Percentiles rank a stretch among this genome's conserved stretches.
These are phyloP conservation scores for Chloranthus sessilifolius DNA, from an alignment of 164 flowering plant genomes.

Conservation along the genomic window DNA sequence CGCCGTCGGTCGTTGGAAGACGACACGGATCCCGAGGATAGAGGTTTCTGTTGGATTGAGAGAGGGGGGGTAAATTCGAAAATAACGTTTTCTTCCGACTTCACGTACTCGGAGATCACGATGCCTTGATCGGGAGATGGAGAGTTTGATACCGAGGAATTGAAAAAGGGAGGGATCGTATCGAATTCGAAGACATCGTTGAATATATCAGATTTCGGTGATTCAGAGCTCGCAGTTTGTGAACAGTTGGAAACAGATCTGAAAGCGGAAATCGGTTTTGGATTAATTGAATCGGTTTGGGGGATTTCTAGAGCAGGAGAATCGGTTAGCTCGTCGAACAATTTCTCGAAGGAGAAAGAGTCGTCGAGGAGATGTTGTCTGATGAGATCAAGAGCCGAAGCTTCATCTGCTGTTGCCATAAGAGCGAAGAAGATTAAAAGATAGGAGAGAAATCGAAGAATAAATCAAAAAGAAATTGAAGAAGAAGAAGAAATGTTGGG, in stretches of 20 bases:
- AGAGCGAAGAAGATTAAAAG: no score
- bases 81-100: neutral
- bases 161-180: neutral
- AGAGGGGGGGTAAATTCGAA: neutral
- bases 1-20: conserved; percentile 16
- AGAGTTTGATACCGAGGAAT: neutral
- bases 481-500: neutral
- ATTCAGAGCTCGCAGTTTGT: neutral
- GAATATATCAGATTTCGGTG: neutral
- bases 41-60: neutral
- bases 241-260: neutral
- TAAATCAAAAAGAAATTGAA: neutral
- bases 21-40: neutral
- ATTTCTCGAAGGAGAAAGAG: conserved; percentile 14
- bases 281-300: neutral
- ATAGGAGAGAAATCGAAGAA: neutral
- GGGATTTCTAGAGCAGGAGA: neutral
- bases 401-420: conserved; percentile 29
- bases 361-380: conserved; percentile 33
- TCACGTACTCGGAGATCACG: conserved; percentile 3
- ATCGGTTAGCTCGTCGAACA: conserved; percentile 6
- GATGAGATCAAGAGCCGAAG: conserved; percentile 31
- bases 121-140: neutral
- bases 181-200: neutral
- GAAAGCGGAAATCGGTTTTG: neutral